These are phyloP conservation scores for Sphenostylis stenocarpa DNA, from an alignment of 306 rosid species.

Conservation along the genomic window DNA sequence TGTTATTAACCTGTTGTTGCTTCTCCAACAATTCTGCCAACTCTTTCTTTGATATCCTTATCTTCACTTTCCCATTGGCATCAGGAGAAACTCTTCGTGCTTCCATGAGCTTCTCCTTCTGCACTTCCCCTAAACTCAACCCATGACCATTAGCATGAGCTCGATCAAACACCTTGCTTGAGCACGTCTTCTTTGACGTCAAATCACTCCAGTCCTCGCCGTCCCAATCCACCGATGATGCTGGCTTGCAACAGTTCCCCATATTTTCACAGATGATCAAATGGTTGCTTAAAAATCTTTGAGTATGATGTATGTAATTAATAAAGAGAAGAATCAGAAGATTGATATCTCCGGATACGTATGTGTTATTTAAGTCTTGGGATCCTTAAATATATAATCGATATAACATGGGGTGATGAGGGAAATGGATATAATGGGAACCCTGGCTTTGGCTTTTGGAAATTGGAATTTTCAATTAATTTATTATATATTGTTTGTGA, in stretches of 20 bases:
- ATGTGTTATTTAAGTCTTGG: too few species aligned
- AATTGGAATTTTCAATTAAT: neutral
- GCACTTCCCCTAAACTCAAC: neutral
- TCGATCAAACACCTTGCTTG: conserved; percentile 32
- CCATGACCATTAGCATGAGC: neutral
- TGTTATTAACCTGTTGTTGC: neutral
- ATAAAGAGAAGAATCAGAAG: neutral
- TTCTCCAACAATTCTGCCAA: neutral
- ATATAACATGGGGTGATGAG: neutral
- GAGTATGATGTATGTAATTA: neutral
- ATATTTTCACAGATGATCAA: neutral
- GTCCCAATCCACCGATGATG: neutral
- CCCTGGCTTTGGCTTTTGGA: neutral
- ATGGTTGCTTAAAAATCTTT: neutral
- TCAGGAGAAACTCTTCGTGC: neutral
- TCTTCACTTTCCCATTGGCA: neutral
- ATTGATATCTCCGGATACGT: too few species aligned
- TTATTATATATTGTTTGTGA: neutral
- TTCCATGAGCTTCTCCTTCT: conserved; percentile 34
- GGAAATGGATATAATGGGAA: neutral
- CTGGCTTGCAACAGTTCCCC: neutral
- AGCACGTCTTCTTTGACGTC: neutral
- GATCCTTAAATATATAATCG: too few species aligned
- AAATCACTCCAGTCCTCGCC: neutral
- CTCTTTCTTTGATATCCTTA: neutral